Evolutionary conservation across 805 yeast species (phyloP), one percentile per base, ranked within the genome.

Genomic region (Candida nonsorbophila): DNA sequence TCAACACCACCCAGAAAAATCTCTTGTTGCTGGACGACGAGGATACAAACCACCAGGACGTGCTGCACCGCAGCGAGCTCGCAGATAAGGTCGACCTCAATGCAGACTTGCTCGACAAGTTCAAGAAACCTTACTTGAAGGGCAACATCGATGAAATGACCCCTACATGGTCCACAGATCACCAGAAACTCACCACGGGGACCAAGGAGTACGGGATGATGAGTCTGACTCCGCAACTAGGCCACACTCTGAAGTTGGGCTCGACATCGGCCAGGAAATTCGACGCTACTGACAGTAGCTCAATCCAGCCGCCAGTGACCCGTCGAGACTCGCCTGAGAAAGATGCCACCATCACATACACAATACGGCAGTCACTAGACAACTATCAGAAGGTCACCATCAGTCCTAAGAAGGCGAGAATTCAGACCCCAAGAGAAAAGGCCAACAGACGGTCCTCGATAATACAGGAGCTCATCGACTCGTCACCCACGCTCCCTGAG

Each of bases 401-500:
- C 4, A 57, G 62, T 15, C 64, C 67, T 1, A 39, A 46, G 16
- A 60, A 60, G 29, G 28, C 23, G 14, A 45, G 53, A 14, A 51
- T 52, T 22, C 24, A 28, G 17, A 32, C 36, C 1, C 36, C 36
- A 5, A 25, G 30, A n/a, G 34, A 34, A 5, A 38, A 31, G 11
- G 34, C 34, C 12, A 40, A 51, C 20, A 32, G 51, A 22, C 32
- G 64, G 26, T 53, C 62, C 19, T 54, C 66, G 9, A 37, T 57
- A 32, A 52, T 62, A 12, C 59, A 56, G 26, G 51, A 55, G 22
- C 44, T 57, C 17, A 45, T 59, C 30, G 52, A 61, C 32, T 62
- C 68, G 2, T 62, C 69, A 7, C 71, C 71, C 2, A 60, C 68
- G 2, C 41, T 62, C 16, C 71, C 71, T 3, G 64, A 61, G 32